Conservation (phyloP, 768 basidiomycete genomes). For the Termitomyces sp. region DNA sequence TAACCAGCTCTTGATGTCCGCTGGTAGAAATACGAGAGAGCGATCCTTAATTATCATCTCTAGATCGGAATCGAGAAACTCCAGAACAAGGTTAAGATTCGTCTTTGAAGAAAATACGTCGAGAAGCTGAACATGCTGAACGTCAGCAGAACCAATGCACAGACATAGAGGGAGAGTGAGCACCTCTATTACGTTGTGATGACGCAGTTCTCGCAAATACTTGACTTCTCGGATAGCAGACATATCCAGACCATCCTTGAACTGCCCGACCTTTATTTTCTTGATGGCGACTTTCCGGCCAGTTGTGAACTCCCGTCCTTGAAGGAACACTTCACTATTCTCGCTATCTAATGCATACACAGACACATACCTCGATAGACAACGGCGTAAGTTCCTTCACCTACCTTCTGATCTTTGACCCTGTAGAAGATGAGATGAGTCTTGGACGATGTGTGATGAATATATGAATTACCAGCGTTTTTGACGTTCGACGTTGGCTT, state of each 20-base stretch:
- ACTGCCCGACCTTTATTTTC: slow-evolving; percentile 95
- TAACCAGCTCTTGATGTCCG: slow-evolving; percentile 99
- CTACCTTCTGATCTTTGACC: slow-evolving; percentile 79
- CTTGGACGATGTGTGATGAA: not conserved
- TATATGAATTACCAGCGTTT: slow-evolving; percentile 50
- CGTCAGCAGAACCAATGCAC: not conserved
- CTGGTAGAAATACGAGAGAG: slow-evolving; percentile 85
- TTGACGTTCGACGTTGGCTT: slow-evolving; percentile 70
- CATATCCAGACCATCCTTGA: slow-evolving; percentile 99
- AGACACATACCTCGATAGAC: slow-evolving; percentile 76
- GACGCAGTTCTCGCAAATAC: slow-evolving; percentile 89
- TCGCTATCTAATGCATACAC: not conserved
- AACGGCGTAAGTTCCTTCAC: slow-evolving; percentile 94
- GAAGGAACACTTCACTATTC: not conserved
- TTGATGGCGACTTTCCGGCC: slow-evolving; percentile 93
- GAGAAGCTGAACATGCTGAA: slow-evolving; percentile 57
- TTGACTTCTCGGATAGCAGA: slow-evolving; percentile 98
- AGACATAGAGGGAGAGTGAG: slow-evolving; percentile 11
- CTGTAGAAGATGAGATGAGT: slow-evolving; percentile 33
- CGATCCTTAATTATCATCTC: slow-evolving; percentile 97
- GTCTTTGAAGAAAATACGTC: slow-evolving; percentile 97
- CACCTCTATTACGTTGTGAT: slow-evolving; percentile 94
- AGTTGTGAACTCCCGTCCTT: slow-evolving; percentile 73
- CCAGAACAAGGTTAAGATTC: slow-evolving; percentile 95
- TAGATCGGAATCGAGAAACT: slow-evolving; percentile 93